A percentile compares a stretch with the other conserved stretches of the same genome.
Evolutionary conservation across 1,139 yeast species (phyloP).

Genomic region (Pichia sp.): DNA sequence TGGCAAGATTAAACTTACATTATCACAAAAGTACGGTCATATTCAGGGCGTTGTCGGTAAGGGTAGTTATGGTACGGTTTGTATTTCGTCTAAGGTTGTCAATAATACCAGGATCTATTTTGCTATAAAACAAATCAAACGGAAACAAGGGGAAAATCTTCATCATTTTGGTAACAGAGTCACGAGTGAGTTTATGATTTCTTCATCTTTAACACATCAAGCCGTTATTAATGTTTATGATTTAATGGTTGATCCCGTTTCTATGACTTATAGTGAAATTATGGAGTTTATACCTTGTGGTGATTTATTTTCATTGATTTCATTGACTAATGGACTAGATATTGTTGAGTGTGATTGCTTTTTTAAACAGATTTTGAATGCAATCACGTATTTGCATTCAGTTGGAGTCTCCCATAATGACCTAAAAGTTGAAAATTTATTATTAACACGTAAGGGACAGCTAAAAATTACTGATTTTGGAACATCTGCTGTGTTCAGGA

Average conservation of each 20-base stretch:
- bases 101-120: constrained; percentile 30
- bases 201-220: constrained; percentile 60
- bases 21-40: constrained; percentile 47
- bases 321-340: constrained; percentile 30
- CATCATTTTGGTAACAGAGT: constrained; percentile 59
- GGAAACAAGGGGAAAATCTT: constrained; percentile 41
- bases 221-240: constrained; percentile 66
- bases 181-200: constrained; percentile 70
- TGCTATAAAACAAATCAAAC: constrained; percentile 69
- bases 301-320: constrained; percentile 47
- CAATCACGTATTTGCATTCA: constrained; percentile 57
- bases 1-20: constrained; percentile 20
- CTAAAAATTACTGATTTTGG: constrained; percentile 66
- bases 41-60: constrained; percentile 57
- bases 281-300: constrained; percentile 76
- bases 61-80: constrained; percentile 65
- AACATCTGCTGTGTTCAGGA: constrained; percentile 65
- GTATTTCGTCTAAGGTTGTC: constrained; percentile 35
- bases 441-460: constrained; percentile 40
- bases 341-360: constrained; percentile 62
- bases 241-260: constrained; percentile 43
- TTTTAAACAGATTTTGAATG: constrained; percentile 57
- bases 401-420: constrained; percentile 78
- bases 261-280: constrained; percentile 60
- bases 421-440: constrained; percentile 58